phyloP scores from a whole-genome alignment of 345 rosid species.

The Arabidopsis thaliana region TAIR10.1 NC_003071.7:19292001-19292500 shows the following conservation, averaged over 20 bases:
- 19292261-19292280: not conserved
- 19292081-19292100: not conserved
- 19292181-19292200: not conserved
- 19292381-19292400: conserved; percentile 43
- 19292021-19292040: not conserved
- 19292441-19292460: conserved; percentile 58
- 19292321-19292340: conserved; percentile 48
- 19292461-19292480: conserved; percentile 62
- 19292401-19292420: conserved; percentile 48
- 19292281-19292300: not conserved
- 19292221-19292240: not conserved
- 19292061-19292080: not conserved
- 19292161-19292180: not conserved
- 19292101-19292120: not conserved
- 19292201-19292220: not conserved
- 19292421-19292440: conserved; percentile 49
- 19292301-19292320: conserved; percentile 41
- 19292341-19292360: conserved; percentile 28
- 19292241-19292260: not conserved
- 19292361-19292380: conserved; percentile 53
- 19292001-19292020: not conserved
- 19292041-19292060: not conserved
- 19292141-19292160: not conserved
- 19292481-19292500: conserved; percentile 53
- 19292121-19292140: not conserved